Percentiles rank a stretch among this genome's conserved stretches.
Evolutionary conservation across 2,329 filamentous ascomycete genomes (phyloP).

Genomic region (Sarocladium kiliense): DNA sequence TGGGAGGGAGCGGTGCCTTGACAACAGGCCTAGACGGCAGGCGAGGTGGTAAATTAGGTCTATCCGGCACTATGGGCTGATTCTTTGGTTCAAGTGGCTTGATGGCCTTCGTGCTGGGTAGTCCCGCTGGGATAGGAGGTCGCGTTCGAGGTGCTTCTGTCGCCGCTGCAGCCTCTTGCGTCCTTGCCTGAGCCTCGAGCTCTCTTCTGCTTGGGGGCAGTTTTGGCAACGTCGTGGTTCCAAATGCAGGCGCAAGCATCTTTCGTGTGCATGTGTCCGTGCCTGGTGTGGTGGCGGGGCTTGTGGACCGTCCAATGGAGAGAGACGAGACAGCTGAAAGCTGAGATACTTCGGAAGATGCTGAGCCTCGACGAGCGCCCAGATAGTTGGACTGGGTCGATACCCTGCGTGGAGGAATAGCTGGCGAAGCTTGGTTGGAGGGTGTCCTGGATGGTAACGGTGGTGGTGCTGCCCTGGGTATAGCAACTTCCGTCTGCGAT

Average conservation of each 20-base stretch:
- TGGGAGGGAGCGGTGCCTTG: constrained; percentile 16
- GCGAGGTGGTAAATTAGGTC: constrained; percentile 43
- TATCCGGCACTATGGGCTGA: constrained; percentile 15
- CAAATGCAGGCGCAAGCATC: constrained; percentile 51
- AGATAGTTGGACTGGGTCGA: constrained; percentile 36
- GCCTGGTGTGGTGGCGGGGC: constrained; percentile 43
- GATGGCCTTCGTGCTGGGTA: constrained; percentile 3
- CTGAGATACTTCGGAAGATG: constrained; percentile 52
- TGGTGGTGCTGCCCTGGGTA: constrained; percentile 22
- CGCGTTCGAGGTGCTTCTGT: constrained; percentile 10
- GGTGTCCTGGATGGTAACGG: constrained; percentile 28
- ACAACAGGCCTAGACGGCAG: constrained; percentile 42
- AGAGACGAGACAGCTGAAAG: constrained; percentile 48
- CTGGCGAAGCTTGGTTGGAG: constrained; percentile 33
- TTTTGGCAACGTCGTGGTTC: constrained; percentile 51
- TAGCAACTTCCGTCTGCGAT: constrained; percentile 13
- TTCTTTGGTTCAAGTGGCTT: constrained; percentile 13
- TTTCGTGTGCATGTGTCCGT: constrained; percentile 38
- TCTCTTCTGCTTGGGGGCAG: constrained; percentile 52
- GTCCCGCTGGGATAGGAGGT: background rate
- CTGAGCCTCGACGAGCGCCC: constrained; percentile 45
- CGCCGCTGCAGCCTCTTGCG: constrained; percentile 21
- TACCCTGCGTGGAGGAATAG: constrained; percentile 44
- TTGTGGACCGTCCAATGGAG: constrained; percentile 40
- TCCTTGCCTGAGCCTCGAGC: constrained; percentile 40